Percentiles rank a stretch among this genome's conserved stretches.
phyloP scores from a whole-genome alignment of 148 eudicot genomes.

The Euryodendron excelsum region DNA sequence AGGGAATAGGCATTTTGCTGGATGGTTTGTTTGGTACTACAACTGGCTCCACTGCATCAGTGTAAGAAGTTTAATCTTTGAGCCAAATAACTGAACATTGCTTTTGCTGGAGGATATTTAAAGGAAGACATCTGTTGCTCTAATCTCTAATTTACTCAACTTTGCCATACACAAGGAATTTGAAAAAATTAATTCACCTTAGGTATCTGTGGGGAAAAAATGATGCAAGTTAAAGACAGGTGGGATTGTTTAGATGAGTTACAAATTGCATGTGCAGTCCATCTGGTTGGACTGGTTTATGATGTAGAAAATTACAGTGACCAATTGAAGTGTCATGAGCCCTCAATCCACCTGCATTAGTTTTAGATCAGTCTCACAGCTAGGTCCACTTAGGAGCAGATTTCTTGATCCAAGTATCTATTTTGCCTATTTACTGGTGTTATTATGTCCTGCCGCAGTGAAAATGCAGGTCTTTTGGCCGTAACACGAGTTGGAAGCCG shows the following conservation, averaged over 20 bases:
- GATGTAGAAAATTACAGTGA: background rate
- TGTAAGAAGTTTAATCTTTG: conserved; percentile 38
- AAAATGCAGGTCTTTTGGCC: conserved; percentile 82
- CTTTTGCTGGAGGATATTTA: background rate
- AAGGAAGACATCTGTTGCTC: background rate
- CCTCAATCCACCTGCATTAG: background rate
- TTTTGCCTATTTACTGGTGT: background rate
- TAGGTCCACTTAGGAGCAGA: background rate
- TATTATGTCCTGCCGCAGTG: conserved; percentile 39
- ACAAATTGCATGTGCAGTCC: background rate
- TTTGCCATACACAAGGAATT: background rate
- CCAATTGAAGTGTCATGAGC: background rate
- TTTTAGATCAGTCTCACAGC: background rate
- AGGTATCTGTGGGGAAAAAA: background rate
- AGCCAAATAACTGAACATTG: background rate
- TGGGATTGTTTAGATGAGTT: background rate
- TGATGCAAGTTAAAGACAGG: background rate
- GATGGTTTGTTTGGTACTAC: conserved; percentile 74
- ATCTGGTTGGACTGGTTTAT: background rate
- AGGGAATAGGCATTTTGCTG: conserved; percentile 75
- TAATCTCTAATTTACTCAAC: background rate
- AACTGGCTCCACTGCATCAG: conserved; percentile 80
- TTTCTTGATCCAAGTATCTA: background rate
- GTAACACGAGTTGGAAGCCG: conserved; percentile 82
- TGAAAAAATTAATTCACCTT: background rate